Percentiles rank a stretch among this genome's conserved stretches.
Evolutionary conservation across 306 rosid species (phyloP).

Genomic region (Ceratonia siliqua): DNA sequence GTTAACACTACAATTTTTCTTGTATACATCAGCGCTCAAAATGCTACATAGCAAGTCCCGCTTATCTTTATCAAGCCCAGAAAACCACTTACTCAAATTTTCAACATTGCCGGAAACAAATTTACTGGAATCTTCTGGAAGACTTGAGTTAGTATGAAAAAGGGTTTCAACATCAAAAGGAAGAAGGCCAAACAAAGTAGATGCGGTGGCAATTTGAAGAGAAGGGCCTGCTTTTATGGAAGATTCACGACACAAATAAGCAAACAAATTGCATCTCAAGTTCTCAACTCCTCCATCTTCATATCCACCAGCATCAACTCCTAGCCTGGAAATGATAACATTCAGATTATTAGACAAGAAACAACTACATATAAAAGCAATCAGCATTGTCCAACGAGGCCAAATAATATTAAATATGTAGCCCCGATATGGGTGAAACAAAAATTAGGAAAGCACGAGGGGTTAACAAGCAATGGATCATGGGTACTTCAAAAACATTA

Average conservation of each 20-base stretch:
- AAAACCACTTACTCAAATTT: conserved; percentile 62
- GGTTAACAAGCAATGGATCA: too few species aligned
- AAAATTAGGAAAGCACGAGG: too few species aligned
- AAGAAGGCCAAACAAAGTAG: conserved; percentile 58
- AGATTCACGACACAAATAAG: conserved; percentile 43
- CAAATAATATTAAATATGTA: neutral
- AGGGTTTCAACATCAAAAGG: conserved; percentile 59
- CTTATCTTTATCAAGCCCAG: conserved; percentile 56
- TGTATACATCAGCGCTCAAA: conserved; percentile 38
- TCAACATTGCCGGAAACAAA: conserved; percentile 42
- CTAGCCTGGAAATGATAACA: conserved; percentile 56
- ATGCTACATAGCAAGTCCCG: conserved; percentile 51
- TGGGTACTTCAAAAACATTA: too few species aligned
- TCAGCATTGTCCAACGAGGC: neutral
- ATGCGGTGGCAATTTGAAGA: conserved; percentile 61
- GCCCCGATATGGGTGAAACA: too few species aligned
- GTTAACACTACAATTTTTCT: conserved; percentile 30
- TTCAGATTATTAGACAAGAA: conserved; percentile 15
- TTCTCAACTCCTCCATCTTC: conserved; percentile 62
- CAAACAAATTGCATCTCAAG: conserved; percentile 52
- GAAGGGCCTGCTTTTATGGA: conserved; percentile 43
- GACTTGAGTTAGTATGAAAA: conserved; percentile 37
- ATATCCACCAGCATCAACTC: conserved; percentile 66
- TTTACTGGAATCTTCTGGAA: conserved; percentile 31
- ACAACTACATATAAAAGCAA: neutral